Evolutionary conservation across 139 green algal genomes (phyloP).

Genomic region (Yamagishiella unicocca): DNA sequence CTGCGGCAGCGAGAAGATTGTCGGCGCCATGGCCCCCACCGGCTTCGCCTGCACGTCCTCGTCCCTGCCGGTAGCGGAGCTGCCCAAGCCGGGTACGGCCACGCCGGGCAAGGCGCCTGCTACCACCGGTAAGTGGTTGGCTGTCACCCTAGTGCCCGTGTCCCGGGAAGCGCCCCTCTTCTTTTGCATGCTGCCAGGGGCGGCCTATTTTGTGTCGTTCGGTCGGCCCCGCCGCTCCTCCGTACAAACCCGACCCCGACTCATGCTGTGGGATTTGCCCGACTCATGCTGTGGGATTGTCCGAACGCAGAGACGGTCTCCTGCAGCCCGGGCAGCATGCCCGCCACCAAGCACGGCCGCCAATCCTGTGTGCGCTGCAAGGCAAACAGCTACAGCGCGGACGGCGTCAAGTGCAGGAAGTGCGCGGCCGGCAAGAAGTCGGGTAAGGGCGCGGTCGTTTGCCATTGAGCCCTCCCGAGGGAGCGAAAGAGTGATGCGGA

Average conservation of each 20-base stretch:
- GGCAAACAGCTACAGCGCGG: slow-evolving; percentile 2
- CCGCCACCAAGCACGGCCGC: not conserved
- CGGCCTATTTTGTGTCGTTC: too few relatives aligned
- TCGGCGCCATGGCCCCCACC: not conserved
- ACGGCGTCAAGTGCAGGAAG: slow-evolving; percentile 14
- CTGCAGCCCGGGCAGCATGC: not conserved
- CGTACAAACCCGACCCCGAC: too few relatives aligned
- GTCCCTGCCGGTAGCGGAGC: slow-evolving; percentile 18
- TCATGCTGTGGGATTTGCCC: too few relatives aligned
- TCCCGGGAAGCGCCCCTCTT: too few relatives aligned
- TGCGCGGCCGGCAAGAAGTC: not conserved
- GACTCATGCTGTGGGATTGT: too few relatives aligned
- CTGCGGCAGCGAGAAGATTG: not conserved
- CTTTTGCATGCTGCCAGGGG: too few relatives aligned
- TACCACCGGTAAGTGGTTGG: too few relatives aligned
- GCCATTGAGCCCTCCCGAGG: not conserved
- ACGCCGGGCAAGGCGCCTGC: too few relatives aligned
- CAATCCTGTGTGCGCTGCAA: not conserved
- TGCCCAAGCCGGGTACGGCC: slow-evolving; percentile 10
- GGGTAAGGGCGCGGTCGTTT: not conserved
- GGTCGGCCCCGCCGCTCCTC: too few relatives aligned
- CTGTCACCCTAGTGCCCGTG: too few relatives aligned
- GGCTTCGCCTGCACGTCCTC: not conserved
- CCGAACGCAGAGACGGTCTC: too few relatives aligned
- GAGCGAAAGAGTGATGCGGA: too few relatives aligned